Conservation (phyloP, 192 early-diverging fungal species). For the Gigaspora rosea region DNA sequence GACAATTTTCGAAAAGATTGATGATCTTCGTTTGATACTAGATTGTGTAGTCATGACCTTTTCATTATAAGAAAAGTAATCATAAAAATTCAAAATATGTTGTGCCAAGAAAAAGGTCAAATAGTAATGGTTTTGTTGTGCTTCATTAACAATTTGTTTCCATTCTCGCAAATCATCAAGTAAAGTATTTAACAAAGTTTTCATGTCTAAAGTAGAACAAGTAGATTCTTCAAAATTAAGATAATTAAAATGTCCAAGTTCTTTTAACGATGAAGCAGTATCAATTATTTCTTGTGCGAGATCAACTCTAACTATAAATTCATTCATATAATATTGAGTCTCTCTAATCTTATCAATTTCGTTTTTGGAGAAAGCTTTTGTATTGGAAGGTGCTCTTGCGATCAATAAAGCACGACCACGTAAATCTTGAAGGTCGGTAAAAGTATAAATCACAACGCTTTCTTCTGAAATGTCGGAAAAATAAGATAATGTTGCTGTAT, state of each 20-base stretch:
- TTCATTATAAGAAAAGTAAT: neutral
- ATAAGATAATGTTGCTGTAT: neutral
- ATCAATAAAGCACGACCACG: constrained; percentile 27
- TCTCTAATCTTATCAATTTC: neutral
- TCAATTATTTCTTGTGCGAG: too few relatives aligned
- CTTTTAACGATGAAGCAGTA: too few relatives aligned
- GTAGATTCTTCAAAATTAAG: too few relatives aligned
- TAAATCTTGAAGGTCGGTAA: constrained; percentile 21
- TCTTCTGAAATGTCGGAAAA: neutral
- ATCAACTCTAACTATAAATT: too few relatives aligned
- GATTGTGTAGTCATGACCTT: too few relatives aligned
- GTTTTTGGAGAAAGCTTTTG: neutral
- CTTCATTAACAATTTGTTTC: neutral
- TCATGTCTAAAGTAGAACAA: too few relatives aligned
- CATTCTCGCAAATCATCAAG: neutral
- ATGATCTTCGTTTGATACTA: too few relatives aligned
- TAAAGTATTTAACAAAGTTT: too few relatives aligned
- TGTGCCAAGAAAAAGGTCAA: neutral
- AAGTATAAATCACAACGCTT: neutral
- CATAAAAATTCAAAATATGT: constrained; percentile 16
- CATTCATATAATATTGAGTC: too few relatives aligned
- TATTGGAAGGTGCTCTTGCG: neutral
- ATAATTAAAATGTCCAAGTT: too few relatives aligned
- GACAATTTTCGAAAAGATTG: too few relatives aligned
- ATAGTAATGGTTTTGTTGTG: constrained; percentile 10